Evolutionary conservation across 2,329 filamentous ascomycete genomes (phyloP).

Genomic region (Verticillium klebahnii): DNA sequence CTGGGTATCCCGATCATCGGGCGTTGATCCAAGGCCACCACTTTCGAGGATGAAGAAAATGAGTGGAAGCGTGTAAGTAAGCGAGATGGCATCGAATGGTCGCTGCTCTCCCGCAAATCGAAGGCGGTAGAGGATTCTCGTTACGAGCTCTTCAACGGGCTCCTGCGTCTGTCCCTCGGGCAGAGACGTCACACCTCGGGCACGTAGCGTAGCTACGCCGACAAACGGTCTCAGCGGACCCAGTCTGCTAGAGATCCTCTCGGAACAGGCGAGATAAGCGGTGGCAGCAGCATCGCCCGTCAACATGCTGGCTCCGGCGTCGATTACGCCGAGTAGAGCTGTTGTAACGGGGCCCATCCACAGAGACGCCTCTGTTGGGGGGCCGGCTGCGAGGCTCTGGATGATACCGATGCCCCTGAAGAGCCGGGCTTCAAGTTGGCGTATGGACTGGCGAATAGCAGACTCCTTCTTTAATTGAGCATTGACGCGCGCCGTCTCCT

Average conservation of each 20-base stretch:
- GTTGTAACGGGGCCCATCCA: constrained; percentile 85
- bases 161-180: constrained; percentile 71
- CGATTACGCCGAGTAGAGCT: constrained; percentile 67
- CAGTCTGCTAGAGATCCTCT: constrained; percentile 68
- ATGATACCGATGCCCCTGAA: constrained; percentile 84
- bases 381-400: constrained; percentile 73
- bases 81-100: constrained; percentile 83
- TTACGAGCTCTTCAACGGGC: constrained; percentile 77
- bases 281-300: constrained; percentile 74
- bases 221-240: constrained; percentile 77
- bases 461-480: constrained; percentile 86
- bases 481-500: constrained; percentile 87
- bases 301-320: constrained; percentile 75
- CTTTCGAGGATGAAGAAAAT: constrained; percentile 73
- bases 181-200: constrained; percentile 69
- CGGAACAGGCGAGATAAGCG: constrained; percentile 75
- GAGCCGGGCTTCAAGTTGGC: constrained; percentile 64
- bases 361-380: constrained; percentile 79
- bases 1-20: constrained; percentile 84
- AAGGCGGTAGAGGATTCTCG: constrained; percentile 83
- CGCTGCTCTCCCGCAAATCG: constrained; percentile 88
- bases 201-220: constrained; percentile 79
- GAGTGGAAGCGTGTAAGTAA: constrained; percentile 83
- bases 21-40: constrained; percentile 67
- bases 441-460: constrained; percentile 69